phyloP scores from a whole-genome alignment of 768 basidiomycete species.

The Russula dissimulans region DNA sequence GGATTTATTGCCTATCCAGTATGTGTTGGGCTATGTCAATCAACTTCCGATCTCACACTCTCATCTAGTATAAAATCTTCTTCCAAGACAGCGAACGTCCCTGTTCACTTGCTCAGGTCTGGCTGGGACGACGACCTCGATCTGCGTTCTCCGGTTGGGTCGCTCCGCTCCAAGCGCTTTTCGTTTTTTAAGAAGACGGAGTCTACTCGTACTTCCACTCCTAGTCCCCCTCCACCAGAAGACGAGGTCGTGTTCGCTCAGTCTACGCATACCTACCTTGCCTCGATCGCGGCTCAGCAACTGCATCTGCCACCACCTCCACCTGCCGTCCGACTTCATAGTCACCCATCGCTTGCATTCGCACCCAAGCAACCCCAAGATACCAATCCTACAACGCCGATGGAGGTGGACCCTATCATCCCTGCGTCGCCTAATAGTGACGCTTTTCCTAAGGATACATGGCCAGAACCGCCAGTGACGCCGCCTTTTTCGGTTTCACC shows the following conservation, averaged over 20 bases:
- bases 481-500: background rate
- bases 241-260: constrained; percentile 6
- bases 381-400: background rate
- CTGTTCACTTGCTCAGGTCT: constrained; percentile 16
- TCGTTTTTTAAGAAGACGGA: constrained; percentile 3
- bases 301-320: constrained; percentile 11
- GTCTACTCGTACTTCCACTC: constrained; percentile 2
- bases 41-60: background rate
- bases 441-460: constrained; percentile 6
- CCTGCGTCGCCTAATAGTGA: constrained; percentile 1
- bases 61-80: background rate
- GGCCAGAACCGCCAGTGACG: constrained; percentile 5
- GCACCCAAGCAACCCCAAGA: background rate
- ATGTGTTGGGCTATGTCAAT: background rate
- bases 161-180: constrained; percentile 2
- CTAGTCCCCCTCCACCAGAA: constrained; percentile 7
- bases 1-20: constrained; percentile 14
- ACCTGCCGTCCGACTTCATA: background rate
- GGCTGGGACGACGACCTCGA: constrained; percentile 19
- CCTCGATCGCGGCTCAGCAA: constrained; percentile 9
- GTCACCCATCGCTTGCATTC: background rate
- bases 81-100: background rate
- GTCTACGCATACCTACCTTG: constrained; percentile 11
- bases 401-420: background rate
- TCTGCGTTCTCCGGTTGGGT: background rate